Evolutionary conservation across 176 grass and related monocot species (phyloP).

Genomic region (Panicum miliaceum): DNA sequence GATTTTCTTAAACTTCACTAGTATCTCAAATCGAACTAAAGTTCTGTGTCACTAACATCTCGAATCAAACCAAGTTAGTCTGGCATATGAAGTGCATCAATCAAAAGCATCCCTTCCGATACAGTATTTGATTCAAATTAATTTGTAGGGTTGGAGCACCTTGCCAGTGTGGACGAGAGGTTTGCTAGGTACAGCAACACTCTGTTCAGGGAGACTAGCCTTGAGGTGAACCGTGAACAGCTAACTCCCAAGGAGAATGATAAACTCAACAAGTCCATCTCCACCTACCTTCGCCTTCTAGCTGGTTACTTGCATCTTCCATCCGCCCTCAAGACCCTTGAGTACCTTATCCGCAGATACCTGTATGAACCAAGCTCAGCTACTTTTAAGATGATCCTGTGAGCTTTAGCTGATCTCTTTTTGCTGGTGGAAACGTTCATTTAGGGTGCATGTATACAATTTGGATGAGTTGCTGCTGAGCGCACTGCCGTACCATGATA

Average conservation of each 20-base stretch:
- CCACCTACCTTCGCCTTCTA: constrained; percentile 75
- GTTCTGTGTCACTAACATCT: too few relatives aligned
- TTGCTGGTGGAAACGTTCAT: constrained; percentile 48
- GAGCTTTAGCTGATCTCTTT: constrained; percentile 34
- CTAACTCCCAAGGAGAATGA: constrained; percentile 72
- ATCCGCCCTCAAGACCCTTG: constrained; percentile 77
- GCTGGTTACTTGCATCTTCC: constrained; percentile 72
- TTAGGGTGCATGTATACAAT: constrained; percentile 93
- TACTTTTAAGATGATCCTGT: constrained; percentile 24
- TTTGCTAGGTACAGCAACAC: constrained; percentile 66
- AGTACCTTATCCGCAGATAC: constrained; percentile 92
- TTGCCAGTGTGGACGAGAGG: constrained; percentile 56
- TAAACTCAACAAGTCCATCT: constrained; percentile 82
- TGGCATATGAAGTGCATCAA: background rate
- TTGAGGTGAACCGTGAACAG: constrained; percentile 79
- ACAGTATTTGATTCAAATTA: background rate
- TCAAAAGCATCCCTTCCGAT: background rate
- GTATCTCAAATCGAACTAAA: constrained; percentile 5
- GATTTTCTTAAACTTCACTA: background rate
- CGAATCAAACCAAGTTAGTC: background rate
- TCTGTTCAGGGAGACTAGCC: constrained; percentile 82
- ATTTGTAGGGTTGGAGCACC: constrained; percentile 76
- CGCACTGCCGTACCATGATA: constrained; percentile 85
- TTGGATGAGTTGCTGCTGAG: constrained; percentile 79
- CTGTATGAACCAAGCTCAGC: constrained; percentile 49